Conservation (phyloP, 495 filamentous ascomycete genomes). For the Bombardia bombarda region DNA sequence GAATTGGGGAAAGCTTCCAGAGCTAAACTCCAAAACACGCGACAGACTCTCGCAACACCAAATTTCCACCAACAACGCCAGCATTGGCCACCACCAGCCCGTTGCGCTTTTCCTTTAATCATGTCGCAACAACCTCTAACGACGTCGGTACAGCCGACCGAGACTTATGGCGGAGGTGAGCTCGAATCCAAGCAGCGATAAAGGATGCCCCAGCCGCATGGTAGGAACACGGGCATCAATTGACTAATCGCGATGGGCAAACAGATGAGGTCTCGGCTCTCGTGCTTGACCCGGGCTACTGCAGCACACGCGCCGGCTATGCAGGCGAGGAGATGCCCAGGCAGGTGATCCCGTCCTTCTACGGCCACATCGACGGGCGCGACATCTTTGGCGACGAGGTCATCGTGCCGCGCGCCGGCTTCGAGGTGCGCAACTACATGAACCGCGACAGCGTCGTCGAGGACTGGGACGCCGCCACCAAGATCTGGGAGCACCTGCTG, state of each 20-base stretch:
- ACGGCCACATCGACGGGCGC: conserved; percentile 47
- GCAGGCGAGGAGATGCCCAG: conserved; percentile 97
- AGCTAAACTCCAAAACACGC: conserved; percentile 4
- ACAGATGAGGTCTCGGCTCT: conserved; percentile 94
- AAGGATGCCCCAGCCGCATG: no score
- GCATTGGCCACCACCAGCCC: background rate
- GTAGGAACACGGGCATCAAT: background rate
- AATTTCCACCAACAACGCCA: background rate
- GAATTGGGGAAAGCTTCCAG: no score
- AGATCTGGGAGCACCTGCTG: conserved; percentile 72
- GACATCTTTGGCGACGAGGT: conserved; percentile 82
- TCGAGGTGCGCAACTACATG: conserved; percentile 87
- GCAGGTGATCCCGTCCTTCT: conserved; percentile 81
- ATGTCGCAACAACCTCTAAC: conserved; percentile 29
- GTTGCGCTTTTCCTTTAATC: background rate
- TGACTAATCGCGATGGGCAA: conserved; percentile 2
- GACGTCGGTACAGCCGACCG: conserved; percentile 45
- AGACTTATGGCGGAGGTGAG: conserved; percentile 78
- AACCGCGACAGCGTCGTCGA: conserved; percentile 82
- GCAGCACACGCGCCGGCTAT: conserved; percentile 85
- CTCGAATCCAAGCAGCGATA: conserved; percentile 4
- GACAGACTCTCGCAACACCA: background rate
- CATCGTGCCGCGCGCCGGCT: conserved; percentile 61
- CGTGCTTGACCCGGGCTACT: conserved; percentile 91
- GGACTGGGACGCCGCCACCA: conserved; percentile 89